These are phyloP conservation scores for Mycena latifolia DNA, from an alignment of 768 basidiomycete genomes.

Conservation along the genomic window DNA sequence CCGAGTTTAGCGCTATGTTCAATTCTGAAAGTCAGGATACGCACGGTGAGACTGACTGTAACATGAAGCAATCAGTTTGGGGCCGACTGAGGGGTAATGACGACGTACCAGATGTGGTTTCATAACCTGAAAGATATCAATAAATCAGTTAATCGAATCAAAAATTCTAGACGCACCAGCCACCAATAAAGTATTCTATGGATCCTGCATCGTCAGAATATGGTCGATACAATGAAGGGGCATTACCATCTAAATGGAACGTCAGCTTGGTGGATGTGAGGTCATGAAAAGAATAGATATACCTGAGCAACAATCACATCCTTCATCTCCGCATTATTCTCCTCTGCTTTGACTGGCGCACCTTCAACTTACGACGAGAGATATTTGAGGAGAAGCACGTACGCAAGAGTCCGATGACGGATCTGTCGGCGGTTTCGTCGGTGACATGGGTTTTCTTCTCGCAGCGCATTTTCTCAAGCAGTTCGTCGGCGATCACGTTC, in stretches of 20 bases:
- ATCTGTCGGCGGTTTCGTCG: conserved; percentile 29
- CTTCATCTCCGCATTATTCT: conserved; percentile 31
- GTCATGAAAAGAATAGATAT: no score
- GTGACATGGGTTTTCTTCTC: conserved; percentile 29
- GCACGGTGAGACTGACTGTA: background rate
- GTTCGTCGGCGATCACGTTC: conserved; percentile 29
- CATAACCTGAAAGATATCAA: background rate
- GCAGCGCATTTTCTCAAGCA: conserved; percentile 30
- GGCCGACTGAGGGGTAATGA: background rate
- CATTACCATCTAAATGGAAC: no score
- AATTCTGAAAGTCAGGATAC: background rate
- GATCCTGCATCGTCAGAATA: no score
- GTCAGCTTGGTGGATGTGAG: no score
- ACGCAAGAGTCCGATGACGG: conserved; percentile 31
- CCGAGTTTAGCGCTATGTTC: background rate
- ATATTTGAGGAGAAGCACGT: background rate
- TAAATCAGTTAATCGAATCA: background rate
- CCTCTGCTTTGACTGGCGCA: conserved; percentile 34
- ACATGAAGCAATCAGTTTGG: conserved; percentile 14
- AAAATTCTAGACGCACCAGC: no score
- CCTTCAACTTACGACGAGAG: background rate
- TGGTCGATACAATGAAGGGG: no score
- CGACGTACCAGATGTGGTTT: background rate
- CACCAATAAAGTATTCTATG: no score
- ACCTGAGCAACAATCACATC: conserved; percentile 47